phyloP scores from a whole-genome alignment of 495 filamentous ascomycete species.

The Copromyces sp. region DNA sequence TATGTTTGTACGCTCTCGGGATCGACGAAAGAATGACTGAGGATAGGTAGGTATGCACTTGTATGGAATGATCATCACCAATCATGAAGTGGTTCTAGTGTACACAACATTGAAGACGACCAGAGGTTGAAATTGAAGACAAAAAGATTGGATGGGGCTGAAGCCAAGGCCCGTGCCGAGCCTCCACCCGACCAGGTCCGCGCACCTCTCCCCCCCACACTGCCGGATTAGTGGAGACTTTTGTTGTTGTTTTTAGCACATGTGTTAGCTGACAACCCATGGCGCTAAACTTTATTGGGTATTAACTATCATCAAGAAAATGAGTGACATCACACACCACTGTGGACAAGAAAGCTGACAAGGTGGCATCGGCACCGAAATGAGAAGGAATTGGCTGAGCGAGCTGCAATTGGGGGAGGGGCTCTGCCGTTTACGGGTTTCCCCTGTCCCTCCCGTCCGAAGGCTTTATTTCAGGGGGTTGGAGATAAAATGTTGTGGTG shows the following conservation, averaged over 20 bases:
- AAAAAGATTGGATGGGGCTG: background rate
- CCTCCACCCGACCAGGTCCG: background rate
- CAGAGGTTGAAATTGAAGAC: too few relatives aligned
- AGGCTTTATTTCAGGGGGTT: background rate
- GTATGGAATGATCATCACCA: too few relatives aligned
- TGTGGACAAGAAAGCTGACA: background rate
- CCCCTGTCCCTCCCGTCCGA: background rate
- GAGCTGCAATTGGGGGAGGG: background rate
- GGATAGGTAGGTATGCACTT: too few relatives aligned
- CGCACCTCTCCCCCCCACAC: background rate
- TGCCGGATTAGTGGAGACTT: too few relatives aligned
- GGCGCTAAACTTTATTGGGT: background rate
- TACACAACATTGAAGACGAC: background rate
- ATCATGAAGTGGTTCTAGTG: background rate
- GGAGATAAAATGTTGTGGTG: background rate
- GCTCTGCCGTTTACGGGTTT: background rate
- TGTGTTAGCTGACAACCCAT: background rate
- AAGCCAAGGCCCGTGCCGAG: background rate
- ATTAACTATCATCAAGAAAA: background rate
- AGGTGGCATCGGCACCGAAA: background rate
- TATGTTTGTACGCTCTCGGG: too few relatives aligned
- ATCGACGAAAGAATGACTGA: background rate
- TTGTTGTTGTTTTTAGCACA: background rate
- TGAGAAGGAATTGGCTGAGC: too few relatives aligned
- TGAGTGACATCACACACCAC: background rate